These are phyloP conservation scores for Diaporthe destruens DNA, from an alignment of 2,329 filamentous ascomycete genomes.

Conservation along the genomic window DNA sequence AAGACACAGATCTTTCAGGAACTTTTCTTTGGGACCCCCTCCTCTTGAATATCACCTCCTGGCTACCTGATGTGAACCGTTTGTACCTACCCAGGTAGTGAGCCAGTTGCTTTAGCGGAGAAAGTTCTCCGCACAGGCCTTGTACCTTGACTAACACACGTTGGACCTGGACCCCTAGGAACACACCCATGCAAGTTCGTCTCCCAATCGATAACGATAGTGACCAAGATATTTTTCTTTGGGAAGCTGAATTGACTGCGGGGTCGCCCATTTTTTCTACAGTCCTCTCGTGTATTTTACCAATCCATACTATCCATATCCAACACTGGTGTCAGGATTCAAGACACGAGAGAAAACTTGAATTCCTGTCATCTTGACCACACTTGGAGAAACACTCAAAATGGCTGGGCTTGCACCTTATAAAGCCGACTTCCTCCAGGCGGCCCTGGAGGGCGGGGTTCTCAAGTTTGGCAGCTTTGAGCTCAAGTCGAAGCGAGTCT, in stretches of 20 bases:
- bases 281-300: too few relatives aligned
- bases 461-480: slow-evolving; percentile 87
- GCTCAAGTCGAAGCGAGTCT: slow-evolving; percentile 91
- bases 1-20: too few relatives aligned
- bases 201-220: slow-evolving; percentile 13
- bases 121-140: not conserved
- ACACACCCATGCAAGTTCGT: not conserved
- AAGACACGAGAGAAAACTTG: not conserved
- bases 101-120: not conserved
- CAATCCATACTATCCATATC: slow-evolving; percentile 2
- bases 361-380: not conserved
- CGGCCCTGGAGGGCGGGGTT: slow-evolving; percentile 75
- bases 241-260: not conserved
- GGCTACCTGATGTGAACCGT: not conserved
- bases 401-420: slow-evolving; percentile 64
- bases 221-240: slow-evolving; percentile 1
- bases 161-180: not conserved
- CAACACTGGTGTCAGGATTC: not conserved
- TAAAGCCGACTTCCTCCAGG: slow-evolving; percentile 80
- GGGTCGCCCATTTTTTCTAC: not conserved
- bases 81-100: too few relatives aligned
- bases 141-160: not conserved
- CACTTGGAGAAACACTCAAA: slow-evolving; percentile 14
- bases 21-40: too few relatives aligned
- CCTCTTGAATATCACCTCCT: not conserved